A percentile compares a stretch with the other conserved stretches of the same genome.
These are phyloP conservation scores for Xylariales sp. DNA, from an alignment of 2,329 filamentous ascomycete genomes.

Conservation along the genomic window DNA sequence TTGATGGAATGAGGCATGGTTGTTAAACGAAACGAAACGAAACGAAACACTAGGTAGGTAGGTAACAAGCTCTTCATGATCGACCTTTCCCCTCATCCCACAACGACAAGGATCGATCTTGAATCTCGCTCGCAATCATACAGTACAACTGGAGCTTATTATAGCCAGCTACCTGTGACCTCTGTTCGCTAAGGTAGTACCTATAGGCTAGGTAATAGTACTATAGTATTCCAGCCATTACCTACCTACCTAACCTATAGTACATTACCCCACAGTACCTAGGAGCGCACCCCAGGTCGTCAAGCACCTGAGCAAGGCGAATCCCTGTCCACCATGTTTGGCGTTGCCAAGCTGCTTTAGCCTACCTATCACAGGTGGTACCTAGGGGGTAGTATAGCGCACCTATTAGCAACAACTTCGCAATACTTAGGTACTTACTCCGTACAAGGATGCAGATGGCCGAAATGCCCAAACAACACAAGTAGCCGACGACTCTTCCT, in stretches of 20 bases:
- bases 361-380: too few species aligned
- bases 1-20: background rate
- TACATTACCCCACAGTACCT: constrained; percentile 26
- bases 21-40: background rate
- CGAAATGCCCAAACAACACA: background rate
- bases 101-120: constrained; percentile 14
- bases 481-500: background rate
- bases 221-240: too few species aligned
- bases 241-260: background rate
- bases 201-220: too few species aligned
- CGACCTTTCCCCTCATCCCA: constrained; percentile 3
- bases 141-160: background rate
- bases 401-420: too few species aligned
- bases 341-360: background rate
- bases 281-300: constrained; percentile 10
- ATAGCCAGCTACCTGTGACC: background rate
- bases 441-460: constrained; percentile 2
- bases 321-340: constrained; percentile 30
- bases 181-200: too few species aligned
- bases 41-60: too few species aligned
- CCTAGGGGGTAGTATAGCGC: too few species aligned
- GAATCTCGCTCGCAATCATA: background rate
- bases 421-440: too few species aligned
- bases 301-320: constrained; percentile 5
- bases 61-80: too few species aligned